Conservation (phyloP, 2,329 filamentous ascomycete genomes). For the Cephalotrichum gorgonifer region DNA sequence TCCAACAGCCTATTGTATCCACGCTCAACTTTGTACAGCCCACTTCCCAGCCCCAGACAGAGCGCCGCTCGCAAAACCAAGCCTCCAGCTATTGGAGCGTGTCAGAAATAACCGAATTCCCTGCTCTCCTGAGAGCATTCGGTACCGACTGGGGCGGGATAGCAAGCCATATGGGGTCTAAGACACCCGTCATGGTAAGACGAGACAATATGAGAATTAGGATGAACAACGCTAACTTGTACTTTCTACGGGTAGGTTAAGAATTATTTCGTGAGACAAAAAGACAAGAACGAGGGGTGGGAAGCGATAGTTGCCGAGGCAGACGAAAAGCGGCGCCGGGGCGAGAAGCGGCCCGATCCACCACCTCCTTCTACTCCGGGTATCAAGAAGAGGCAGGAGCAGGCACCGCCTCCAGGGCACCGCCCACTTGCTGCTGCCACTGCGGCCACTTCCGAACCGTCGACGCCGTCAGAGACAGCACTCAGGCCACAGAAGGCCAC, state of each 20-base stretch:
- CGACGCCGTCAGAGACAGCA: not conserved
- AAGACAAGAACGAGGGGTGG: constrained; percentile 47
- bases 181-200: constrained; percentile 75
- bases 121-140: constrained; percentile 60
- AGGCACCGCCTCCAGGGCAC: constrained; percentile 24
- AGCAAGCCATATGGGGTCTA: constrained; percentile 69
- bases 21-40: constrained; percentile 37
- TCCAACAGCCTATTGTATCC: constrained; percentile 33
- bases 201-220: not conserved
- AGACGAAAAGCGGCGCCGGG: constrained; percentile 41
- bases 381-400: constrained; percentile 39
- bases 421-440: constrained; percentile 20
- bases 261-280: constrained; percentile 56
- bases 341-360: constrained; percentile 49
- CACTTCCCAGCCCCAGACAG: constrained; percentile 25
- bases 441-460: constrained; percentile 4
- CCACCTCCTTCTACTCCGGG: constrained; percentile 44
- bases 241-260: constrained; percentile 40
- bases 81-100: constrained; percentile 84
- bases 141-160: constrained; percentile 72
- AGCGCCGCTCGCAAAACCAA: constrained; percentile 43
- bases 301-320: constrained; percentile 49
- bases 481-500: not conserved
- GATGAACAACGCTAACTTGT: constrained; percentile 8
- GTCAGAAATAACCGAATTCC: constrained; percentile 69